phyloP scores from a whole-genome alignment of 75 land plant species.

The Pinus tabuliformis region DNA sequence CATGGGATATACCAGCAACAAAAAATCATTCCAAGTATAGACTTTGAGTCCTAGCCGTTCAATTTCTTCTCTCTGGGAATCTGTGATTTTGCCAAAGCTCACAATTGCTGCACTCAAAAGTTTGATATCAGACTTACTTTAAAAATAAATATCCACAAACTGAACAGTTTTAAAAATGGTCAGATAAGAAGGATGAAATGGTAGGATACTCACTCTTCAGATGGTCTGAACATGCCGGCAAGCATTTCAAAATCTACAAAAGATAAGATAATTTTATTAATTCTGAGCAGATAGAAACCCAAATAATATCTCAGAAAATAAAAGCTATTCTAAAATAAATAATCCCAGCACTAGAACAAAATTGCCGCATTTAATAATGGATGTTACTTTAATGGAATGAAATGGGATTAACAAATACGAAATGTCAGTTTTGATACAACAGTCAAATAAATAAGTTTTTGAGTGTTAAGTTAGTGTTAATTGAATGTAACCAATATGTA shows the following conservation, averaged over 20 bases:
- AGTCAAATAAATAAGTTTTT: too few species aligned
- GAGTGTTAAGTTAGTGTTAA: too few species aligned
- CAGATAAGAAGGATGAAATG: background rate
- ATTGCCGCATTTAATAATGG: background rate
- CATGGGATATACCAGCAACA: constrained; percentile 57
- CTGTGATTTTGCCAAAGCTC: constrained; percentile 75
- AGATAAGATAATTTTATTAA: background rate
- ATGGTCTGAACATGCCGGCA: constrained; percentile 3
- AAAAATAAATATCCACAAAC: background rate
- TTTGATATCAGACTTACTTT: background rate
- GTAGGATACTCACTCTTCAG: constrained; percentile 13
- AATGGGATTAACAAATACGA: background rate
- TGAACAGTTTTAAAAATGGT: background rate
- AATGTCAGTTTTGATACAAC: background rate
- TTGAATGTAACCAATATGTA: too few species aligned
- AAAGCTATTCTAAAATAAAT: background rate
- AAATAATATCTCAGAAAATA: background rate
- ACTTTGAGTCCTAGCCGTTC: constrained; percentile 47
- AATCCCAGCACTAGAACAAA: background rate
- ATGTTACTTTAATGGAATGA: constrained; percentile 4
- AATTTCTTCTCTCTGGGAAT: constrained; percentile 54
- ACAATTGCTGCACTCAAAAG: constrained; percentile 61
- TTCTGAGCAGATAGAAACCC: constrained; percentile 2
- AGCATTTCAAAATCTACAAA: constrained; percentile 15
- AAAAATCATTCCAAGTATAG: constrained; percentile 87